Base-by-base conservation (phyloP, 148 eudicot genomes). In the Suaeda aralocaspica region DNA sequence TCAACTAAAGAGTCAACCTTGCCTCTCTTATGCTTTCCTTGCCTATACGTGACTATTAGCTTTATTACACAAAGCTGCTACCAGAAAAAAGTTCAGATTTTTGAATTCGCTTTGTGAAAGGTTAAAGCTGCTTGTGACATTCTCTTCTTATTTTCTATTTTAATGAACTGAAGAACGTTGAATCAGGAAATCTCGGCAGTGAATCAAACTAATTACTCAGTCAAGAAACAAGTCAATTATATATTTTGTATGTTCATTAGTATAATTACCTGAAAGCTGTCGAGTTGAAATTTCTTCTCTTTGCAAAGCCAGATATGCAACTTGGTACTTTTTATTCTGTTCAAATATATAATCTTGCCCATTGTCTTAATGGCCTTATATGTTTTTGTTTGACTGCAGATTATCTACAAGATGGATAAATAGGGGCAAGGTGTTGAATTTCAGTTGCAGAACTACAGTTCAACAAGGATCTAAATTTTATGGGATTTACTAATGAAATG, bases 371-470 rank as follows among this genome's bases (percentile, higher is more conserved):
- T 58, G 34, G 45, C 60, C 59, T 61, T 51, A 46, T 51, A 39
- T 52, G 30, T 31, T 73, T 60, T 33, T 59, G 30, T 53, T 33
- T 56, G 41, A 53, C 42, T 76, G 29, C 83, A 94, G 99, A 87
- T 94, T 48, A 91, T 94, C 70, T 94, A 86, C 96, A 94, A 94
- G 83, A 91, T 94, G 99, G 99, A 94, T 83, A 94, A 94, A 77
- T 91, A 79, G 70, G 99, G 99, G 52, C 92, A 94, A 80, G 93
- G 96, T 65, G 86, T 89, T 76, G 99, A 94, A 69, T 94, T 89
- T 75, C 90, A 49, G 70, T 75, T 75, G 41, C 62, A 86, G 59
- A 83, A 2, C 83, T 94, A 61, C 90, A 86, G 63, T 81, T 83
- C 30, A 91, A 94, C 83, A 91, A 75, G 80, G 97, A 91, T 42